Base-by-base conservation (phyloP, 2,329 filamentous ascomycete genomes). In the Emmonsiellopsis sp. region DNA sequence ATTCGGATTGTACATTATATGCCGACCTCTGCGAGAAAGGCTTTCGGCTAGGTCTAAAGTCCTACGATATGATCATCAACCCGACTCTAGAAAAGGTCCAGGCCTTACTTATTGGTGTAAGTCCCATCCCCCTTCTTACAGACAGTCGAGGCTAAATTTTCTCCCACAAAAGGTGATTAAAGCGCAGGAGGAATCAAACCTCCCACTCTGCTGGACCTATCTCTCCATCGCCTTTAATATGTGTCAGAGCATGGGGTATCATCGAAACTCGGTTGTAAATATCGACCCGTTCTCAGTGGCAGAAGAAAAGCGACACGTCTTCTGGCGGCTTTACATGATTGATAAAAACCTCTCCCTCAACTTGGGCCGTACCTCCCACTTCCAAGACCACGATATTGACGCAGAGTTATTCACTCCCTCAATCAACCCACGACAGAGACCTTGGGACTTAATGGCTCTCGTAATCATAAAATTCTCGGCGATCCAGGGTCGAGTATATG, bases 161-260 rank as follows among this genome's bases (percentile, higher is more conserved):
- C 11, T 10, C 47, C 62, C 54, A 55, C 59, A 51, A 44, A 51
- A 84, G 80, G 75, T 79, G 3, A 68, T 81, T 13, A 80, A 84
- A 59, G 76, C 81, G 9, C 76, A 85, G 50, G 82, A 85, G 57
- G 74, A 79, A 10, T 82, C 81, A 2, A 79, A 80, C 32, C 80
- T 81, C 0, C 81, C 80, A 0, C 73, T 85, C 3, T 80, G 79
- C 13, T 83, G 82, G 77, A 78, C 81, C 11, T 68, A 86, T 15
- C 78, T 77, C 26, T 79, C 77, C 7, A 76, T 76, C 20, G 82
- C 82, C 0, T 77, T 78, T 9, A 75, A 79, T 49, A 70, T 86
- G 47, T 83, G 81, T 57, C 80, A 83, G 59, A 79, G 78, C 0
- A 75, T 84, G 3, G 82, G 82, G 3, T 83, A 81, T 56, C 82